phyloP scores from a whole-genome alignment of 2,329 filamentous ascomycete species.

The Moelleriella libera region DNA sequence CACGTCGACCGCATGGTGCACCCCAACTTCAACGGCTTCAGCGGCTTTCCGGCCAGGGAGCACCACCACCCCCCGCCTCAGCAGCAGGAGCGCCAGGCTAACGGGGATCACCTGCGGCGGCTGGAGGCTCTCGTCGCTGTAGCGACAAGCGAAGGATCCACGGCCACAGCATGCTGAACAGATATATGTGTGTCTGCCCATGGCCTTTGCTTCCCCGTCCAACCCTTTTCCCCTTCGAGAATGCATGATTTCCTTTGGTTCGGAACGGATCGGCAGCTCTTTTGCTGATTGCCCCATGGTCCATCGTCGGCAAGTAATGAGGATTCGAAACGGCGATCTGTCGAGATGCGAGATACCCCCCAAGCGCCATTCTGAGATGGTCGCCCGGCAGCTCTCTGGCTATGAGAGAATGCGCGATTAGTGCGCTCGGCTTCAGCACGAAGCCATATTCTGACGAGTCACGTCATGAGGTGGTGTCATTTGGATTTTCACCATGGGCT shows the following conservation, averaged over 20 bases:
- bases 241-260: background rate
- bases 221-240: background rate
- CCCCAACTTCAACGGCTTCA: conserved; percentile 38
- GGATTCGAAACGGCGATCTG: no score
- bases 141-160: conserved; percentile 28
- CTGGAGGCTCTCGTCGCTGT: conserved; percentile 29
- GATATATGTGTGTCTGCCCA: background rate
- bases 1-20: conserved; percentile 44
- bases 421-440: no score
- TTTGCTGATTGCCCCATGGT: no score
- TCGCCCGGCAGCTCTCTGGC: no score
- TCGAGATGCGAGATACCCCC: no score
- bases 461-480: no score
- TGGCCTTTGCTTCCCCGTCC: background rate
- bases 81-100: conserved; percentile 14
- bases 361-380: no score
- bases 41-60: conserved; percentile 31
- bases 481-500: no score
- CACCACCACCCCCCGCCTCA: conserved; percentile 7
- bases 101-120: conserved; percentile 19
- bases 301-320: no score
- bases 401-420: no score
- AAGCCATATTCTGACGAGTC: no score
- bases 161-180: conserved; percentile 23
- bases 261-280: no score